These are phyloP conservation scores for Groenewaldozyma salmanticensis DNA, from an alignment of 805 yeast species.

Conservation along the genomic window DNA sequence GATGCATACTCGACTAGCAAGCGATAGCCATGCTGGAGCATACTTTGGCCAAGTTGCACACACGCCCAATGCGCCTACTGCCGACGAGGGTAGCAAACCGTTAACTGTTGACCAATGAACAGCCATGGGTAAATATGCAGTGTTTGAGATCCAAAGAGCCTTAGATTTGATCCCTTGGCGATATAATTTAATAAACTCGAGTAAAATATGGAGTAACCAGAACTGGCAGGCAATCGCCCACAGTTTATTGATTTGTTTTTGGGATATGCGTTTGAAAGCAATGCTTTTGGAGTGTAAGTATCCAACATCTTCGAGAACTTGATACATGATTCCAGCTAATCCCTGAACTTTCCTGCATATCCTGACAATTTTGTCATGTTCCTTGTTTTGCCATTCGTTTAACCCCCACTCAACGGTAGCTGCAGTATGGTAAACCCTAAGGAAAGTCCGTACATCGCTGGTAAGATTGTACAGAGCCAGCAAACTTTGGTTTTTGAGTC, in stretches of 20 bases:
- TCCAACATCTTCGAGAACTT: constrained; percentile 33
- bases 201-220: constrained; percentile 32
- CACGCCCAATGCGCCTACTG: constrained; percentile 32
- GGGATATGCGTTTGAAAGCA: constrained; percentile 24
- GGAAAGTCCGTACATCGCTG: constrained; percentile 29
- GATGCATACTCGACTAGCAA: not conserved
- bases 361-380: constrained; percentile 23
- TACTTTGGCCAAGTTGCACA: constrained; percentile 22
- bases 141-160: constrained; percentile 24
- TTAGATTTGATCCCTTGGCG: constrained; percentile 12
- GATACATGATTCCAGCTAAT: constrained; percentile 28
- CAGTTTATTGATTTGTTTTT: constrained; percentile 21
- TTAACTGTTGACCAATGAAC: constrained; percentile 32
- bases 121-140: constrained; percentile 34
- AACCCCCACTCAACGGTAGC: constrained; percentile 30
- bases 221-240: constrained; percentile 29
- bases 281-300: constrained; percentile 28
- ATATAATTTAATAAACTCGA: constrained; percentile 25
- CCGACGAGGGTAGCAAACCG: constrained; percentile 25
- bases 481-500: constrained; percentile 7
- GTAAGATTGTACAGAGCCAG: constrained; percentile 18
- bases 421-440: constrained; percentile 30
- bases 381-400: constrained; percentile 23
- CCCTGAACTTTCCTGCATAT: constrained; percentile 28
- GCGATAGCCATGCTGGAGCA: not conserved